These are phyloP conservation scores for Sporothrix pallida DNA, from an alignment of 2,329 filamentous ascomycete species.

Conservation along the genomic window DNA sequence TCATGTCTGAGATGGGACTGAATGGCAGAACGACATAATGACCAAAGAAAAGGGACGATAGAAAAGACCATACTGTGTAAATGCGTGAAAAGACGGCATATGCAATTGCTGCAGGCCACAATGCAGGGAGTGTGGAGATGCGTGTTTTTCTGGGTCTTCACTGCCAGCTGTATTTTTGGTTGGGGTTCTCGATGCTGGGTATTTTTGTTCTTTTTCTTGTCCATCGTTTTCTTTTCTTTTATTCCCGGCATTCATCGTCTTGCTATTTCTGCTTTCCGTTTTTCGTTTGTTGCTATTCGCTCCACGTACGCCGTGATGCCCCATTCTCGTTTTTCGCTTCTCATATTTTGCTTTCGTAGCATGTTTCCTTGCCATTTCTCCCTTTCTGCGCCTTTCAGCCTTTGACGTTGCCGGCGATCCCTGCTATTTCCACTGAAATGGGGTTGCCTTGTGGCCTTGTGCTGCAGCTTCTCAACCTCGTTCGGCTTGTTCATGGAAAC, in stretches of 20 bases:
- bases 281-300: neutral
- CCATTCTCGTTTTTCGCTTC: neutral
- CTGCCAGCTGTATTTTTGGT: neutral
- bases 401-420: neutral
- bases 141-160: neutral
- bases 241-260: neutral
- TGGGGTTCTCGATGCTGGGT: neutral
- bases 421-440: neutral
- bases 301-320: neutral
- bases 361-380: too few relatives aligned
- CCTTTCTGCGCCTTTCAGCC: neutral
- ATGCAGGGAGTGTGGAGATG: constrained; percentile 15
- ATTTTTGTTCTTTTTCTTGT: neutral
- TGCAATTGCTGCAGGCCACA: neutral
- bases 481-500: neutral
- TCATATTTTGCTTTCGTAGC: neutral
- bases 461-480: too few relatives aligned
- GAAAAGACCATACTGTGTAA: neutral
- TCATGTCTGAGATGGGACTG: neutral
- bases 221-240: neutral
- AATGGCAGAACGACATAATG: neutral
- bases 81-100: neutral
- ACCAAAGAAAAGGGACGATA: neutral
- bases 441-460: neutral
- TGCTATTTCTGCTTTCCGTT: neutral